Evolutionary conservation across 202 grass and related monocot genomes (phyloP).

Genomic region (Panicum hallii): DNA sequence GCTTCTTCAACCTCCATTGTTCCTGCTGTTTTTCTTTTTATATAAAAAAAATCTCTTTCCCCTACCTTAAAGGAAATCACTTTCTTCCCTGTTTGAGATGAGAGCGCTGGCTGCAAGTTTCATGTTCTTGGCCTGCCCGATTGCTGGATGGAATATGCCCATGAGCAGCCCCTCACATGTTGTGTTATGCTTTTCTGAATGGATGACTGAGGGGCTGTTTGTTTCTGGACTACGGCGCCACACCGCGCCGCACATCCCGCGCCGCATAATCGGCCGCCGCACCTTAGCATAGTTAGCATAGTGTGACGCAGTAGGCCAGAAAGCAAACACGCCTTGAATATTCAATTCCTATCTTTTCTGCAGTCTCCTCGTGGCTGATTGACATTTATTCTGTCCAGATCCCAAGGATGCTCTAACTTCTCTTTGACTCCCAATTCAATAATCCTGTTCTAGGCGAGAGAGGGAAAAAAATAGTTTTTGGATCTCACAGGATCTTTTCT

Average conservation of each 20-base stretch:
- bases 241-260: no score
- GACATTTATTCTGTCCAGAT: conserved; percentile 36
- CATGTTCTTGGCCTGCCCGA: background rate
- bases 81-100: background rate
- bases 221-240: no score
- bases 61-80: background rate
- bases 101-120: background rate
- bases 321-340: no score
- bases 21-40: background rate
- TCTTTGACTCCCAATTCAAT: conserved; percentile 14
- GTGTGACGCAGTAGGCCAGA: no score
- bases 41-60: no score
- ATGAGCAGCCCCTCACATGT: background rate
- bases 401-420: conserved; percentile 11
- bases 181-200: background rate
- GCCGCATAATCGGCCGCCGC: no score
- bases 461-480: background rate
- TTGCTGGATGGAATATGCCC: conserved; percentile 38
- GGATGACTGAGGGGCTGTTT: no score
- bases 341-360: conserved; percentile 23
- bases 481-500: background rate
- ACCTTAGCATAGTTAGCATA: no score
- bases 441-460: background rate
- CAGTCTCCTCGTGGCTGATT: background rate
- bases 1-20: background rate